Evolutionary conservation across 2,329 filamentous ascomycete species (phyloP), one percentile per base, ranked within the genome.

Genomic region (Cladosporium sp.): DNA sequence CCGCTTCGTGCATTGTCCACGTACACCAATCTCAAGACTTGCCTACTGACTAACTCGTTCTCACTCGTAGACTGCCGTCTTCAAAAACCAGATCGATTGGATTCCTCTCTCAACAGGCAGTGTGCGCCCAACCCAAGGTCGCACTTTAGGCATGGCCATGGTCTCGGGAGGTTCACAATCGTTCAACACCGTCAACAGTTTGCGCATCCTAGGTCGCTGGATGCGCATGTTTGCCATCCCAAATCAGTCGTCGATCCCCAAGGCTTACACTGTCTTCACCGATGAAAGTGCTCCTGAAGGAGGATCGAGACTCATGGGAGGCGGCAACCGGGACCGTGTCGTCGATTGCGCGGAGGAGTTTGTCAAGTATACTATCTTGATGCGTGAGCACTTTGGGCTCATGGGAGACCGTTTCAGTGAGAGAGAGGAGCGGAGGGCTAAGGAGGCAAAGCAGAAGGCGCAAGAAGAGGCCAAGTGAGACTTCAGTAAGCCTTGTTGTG

Each of bases 11-110:
- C 35, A 37, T 18, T 16, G 35, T 14, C 16, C 35, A 5, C 4
- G 1, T 8, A 3, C 12, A 18, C 16, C 12, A 14, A 37, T n/a
- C 44, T 35, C 3, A 3, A 3, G 5, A 35, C 23, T 23, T 50
- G 16, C 53, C 14, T 52, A 31, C 53, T 31, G 26, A 64, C 23
- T 26, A 26, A 1, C 7, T 18, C 18, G 18, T 18, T 10, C 10
- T 37, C 12, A 21, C 57, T 2, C 21, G 16, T 50, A 85, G 80
- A 89, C 87, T 0, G 86, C 83, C 4, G 84, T 89, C 0, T 90
- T 90, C 80, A 90, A 90, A 69, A 88, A 88, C 69, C 87, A 90
- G 69, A 89, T 90, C 57, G 88, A 90, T 74, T 90, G 88, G 88
- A 88, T 90, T 46, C 88, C 88, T 0, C 78, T 90, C 0, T 83